These are phyloP conservation scores for Zychaea mexicana DNA, from an alignment of 371 early-diverging fungal species.

Conservation along the genomic window DNA sequence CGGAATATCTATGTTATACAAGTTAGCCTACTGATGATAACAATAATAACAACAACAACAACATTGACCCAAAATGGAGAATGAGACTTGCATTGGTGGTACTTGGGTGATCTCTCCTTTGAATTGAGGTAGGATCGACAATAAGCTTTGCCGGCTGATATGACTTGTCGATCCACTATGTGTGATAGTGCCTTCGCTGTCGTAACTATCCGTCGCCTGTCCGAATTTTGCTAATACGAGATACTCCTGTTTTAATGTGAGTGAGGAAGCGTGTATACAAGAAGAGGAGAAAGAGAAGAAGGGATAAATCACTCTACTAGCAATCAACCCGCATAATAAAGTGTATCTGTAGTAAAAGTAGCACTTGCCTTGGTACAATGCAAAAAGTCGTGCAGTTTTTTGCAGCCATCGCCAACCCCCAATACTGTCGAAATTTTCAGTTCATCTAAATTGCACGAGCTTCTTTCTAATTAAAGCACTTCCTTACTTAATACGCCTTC, in stretches of 20 bases:
- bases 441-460: too few relatives aligned
- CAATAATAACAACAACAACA: conserved; percentile 7
- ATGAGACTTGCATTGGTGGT: conserved; percentile 53
- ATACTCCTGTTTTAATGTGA: conserved; percentile 34
- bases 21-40: not conserved
- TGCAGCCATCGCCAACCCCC: conserved; percentile 52
- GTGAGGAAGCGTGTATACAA: not conserved
- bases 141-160: conserved; percentile 23
- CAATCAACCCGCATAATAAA: not conserved
- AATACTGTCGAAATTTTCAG: conserved; percentile 24
- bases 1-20: conserved; percentile 41
- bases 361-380: conserved; percentile 32
- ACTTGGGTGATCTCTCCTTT: conserved; percentile 42
- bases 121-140: conserved; percentile 29
- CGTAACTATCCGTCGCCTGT: conserved; percentile 50
- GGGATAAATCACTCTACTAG: not conserved
- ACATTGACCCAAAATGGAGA: not conserved
- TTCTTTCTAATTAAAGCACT: not conserved
- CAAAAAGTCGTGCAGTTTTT: conserved; percentile 35
- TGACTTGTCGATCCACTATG: conserved; percentile 27
- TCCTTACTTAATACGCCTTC: conserved; percentile 48
- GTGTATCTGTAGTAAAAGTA: not conserved
- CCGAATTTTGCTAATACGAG: conserved; percentile 46
- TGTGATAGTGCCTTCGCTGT: conserved; percentile 38
- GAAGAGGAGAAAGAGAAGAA: not conserved